Base-by-base conservation (phyloP, 371 early-diverging fungal species). In the Enterospora canceri region DNA sequence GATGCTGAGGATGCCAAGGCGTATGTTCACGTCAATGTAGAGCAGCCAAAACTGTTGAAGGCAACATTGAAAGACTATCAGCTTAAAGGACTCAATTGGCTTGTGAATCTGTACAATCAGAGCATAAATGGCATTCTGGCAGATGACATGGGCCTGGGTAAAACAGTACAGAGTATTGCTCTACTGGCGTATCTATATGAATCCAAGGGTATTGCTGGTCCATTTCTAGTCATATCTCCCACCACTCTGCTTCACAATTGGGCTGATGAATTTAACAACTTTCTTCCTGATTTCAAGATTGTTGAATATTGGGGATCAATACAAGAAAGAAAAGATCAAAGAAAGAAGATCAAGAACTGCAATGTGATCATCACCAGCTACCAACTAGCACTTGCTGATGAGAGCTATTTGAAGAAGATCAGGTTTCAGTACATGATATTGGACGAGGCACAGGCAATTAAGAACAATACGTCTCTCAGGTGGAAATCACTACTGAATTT, bases 401-500 rank as follows among this genome's bases (percentile, higher is more conserved):
- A 88, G 46, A 83, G 84, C 53, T 87, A 89, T 68, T 85, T 95
- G 60, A 85, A 85, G 70, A 84, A 88, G 29, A 85, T 90, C 67
- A 89, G 89, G 76, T 95, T 92, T 92, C 89, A 92, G 81, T 95
- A 92, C 76, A 90, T 94, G 92, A 85, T 95, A 54, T 81, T 93
- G 28, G 96, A 95, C 80, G 96, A 93, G 80, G 94, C 94, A 1
- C 93, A 93, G 73, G 92, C 93, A 8, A 92, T 94, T 75, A 95
- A 95, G 79, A 89, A 88, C 74, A 88, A 87, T 15, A 76, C 84
- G 0, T 86, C 87, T 75, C 83, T 87, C 28, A 85, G 94, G 55
- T 93, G 94, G 94, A 90, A 90, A 75, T 86, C 86, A 34, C 79
- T 95, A 54, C 84, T 91, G n/a, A 85, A 85, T 12, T 89, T 93